Conservation (phyloP, 1,139 yeast species). For the Candida sp. region DNA sequence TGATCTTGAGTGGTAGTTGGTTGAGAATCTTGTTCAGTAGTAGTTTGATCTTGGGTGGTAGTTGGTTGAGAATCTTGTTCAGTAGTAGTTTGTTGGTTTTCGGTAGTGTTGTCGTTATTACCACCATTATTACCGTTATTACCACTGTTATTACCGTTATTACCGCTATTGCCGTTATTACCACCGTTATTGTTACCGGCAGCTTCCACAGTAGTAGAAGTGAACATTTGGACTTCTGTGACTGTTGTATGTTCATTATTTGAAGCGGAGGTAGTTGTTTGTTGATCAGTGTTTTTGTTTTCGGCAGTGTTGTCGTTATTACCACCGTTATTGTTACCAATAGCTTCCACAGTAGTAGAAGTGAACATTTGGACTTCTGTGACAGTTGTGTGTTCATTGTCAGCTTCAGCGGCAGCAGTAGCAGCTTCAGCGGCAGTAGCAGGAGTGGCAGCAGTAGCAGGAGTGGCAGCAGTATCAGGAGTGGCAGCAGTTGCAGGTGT, state of each 20-base stretch:
- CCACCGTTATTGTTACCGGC: not conserved
- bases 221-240: not conserved
- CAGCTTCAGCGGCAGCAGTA: slow-evolving; percentile 6
- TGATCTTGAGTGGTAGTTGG: slow-evolving; percentile 1
- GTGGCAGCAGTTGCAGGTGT: slow-evolving; percentile 9
- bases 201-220: not conserved
- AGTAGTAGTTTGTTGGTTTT: slow-evolving; percentile 10
- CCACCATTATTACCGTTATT: not conserved
- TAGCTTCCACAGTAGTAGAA: not conserved
- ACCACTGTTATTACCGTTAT: not conserved
- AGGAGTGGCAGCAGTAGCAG: slow-evolving; percentile 8
- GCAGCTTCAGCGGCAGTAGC: slow-evolving; percentile 7
- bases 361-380: not conserved
- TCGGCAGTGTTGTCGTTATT: not conserved
- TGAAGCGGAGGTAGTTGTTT: not conserved
- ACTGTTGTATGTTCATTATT: not conserved
- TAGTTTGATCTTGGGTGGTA: not conserved
- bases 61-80: slow-evolving; percentile 4
- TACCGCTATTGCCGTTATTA: no score
- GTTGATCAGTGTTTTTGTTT: not conserved
- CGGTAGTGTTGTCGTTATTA: not conserved
- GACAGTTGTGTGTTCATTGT: slow-evolving; percentile 1
- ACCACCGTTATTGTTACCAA: not conserved
- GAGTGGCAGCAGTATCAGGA: slow-evolving; percentile 7
- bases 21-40: slow-evolving; percentile 5